Conservation (phyloP, 306 rosid genomes). For the Corylus avellana region DNA sequence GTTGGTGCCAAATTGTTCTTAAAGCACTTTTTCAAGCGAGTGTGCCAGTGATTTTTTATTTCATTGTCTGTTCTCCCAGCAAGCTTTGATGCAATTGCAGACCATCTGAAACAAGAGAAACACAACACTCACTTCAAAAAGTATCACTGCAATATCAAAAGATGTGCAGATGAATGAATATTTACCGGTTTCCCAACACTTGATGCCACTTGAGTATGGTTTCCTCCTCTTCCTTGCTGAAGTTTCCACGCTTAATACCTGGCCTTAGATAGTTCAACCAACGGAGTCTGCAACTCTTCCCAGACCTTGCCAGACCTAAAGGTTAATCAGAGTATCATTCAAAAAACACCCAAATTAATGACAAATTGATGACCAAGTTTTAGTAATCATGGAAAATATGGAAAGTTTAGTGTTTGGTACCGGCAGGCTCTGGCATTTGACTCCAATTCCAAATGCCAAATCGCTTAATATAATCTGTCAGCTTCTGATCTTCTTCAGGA, state of each 20-base stretch:
- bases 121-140: too few relatives aligned
- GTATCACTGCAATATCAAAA: too few relatives aligned
- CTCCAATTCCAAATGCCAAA: conserved; percentile 48
- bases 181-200: conserved; percentile 36
- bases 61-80: conserved; percentile 48
- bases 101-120: conserved; percentile 31
- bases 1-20: neutral
- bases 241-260: conserved; percentile 38
- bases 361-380: neutral
- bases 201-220: conserved; percentile 33
- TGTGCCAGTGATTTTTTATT: conserved; percentile 44
- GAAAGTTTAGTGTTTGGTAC: neutral
- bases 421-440: conserved; percentile 43
- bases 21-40: conserved; percentile 31
- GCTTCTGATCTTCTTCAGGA: conserved; percentile 40
- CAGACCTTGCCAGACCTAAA: conserved; percentile 37
- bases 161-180: neutral
- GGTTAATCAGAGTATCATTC: neutral
- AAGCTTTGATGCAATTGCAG: conserved; percentile 41
- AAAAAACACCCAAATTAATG: neutral
- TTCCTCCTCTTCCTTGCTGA: conserved; percentile 32
- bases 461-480: conserved; percentile 31
- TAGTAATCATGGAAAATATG: neutral
- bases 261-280: conserved; percentile 50
- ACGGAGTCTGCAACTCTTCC: conserved; percentile 46